These are phyloP conservation scores for Cryptococcus jaspeensis DNA, from an alignment of 1,284 basidiomycete genomes.

Conservation along the genomic window DNA sequence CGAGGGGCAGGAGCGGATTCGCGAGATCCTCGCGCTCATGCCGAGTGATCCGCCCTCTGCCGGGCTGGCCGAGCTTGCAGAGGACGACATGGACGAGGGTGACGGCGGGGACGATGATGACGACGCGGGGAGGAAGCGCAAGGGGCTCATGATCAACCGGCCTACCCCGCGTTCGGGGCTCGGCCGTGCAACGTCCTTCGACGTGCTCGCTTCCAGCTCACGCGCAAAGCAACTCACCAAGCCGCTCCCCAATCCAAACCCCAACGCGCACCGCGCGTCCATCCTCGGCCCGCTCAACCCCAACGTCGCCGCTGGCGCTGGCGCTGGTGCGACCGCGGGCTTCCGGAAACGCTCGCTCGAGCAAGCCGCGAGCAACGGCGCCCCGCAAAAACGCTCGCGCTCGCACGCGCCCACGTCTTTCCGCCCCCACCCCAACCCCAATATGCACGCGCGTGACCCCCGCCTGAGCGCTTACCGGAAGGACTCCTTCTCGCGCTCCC, in stretches of 20 bases:
- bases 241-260: background rate
- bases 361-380: background rate
- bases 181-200: conserved; percentile 21
- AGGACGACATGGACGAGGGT: conserved; percentile 13
- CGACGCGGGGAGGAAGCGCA: conserved; percentile 1
- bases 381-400: conserved; percentile 6
- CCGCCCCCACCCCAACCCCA: background rate
- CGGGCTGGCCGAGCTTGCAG: conserved; percentile 15
- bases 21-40: conserved; percentile 18
- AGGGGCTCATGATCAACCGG: background rate
- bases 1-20: conserved; percentile 13
- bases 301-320: conserved; percentile 3
- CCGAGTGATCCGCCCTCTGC: conserved; percentile 24
- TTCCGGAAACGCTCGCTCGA: conserved; percentile 4
- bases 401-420: background rate
- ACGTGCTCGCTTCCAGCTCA: conserved; percentile 16
- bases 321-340: background rate
- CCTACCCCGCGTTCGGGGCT: conserved; percentile 1
- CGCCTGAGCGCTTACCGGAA: background rate
- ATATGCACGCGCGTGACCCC: background rate
- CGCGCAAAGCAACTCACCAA: conserved; percentile 15
- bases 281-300: conserved; percentile 10
- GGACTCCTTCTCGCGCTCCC: conserved; percentile 13
- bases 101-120: background rate
- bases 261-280: background rate